These are phyloP conservation scores for Rhynchosporium secalis DNA, from an alignment of 2,329 filamentous ascomycete species.

Conservation along the genomic window DNA sequence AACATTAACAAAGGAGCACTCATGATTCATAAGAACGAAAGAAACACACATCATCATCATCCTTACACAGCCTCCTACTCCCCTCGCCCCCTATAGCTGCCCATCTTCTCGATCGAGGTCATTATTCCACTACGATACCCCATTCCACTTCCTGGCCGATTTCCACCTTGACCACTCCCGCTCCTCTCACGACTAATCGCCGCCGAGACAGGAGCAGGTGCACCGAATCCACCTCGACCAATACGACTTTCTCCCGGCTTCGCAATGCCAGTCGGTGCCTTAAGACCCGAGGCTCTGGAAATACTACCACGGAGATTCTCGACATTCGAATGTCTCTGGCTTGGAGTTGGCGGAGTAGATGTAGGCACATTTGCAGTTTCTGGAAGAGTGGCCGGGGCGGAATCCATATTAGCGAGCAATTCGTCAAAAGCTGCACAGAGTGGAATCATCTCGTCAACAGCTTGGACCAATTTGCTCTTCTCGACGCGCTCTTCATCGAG, in stretches of 20 bases:
- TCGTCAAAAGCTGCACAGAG: slow-evolving; percentile 49
- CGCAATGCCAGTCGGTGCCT: slow-evolving; percentile 54
- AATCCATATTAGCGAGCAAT: slow-evolving; percentile 38
- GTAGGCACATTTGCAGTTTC: slow-evolving; percentile 14
- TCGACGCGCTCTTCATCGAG: slow-evolving; percentile 76
- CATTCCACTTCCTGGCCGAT: slow-evolving; percentile 38
- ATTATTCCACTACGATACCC: slow-evolving; percentile 69
- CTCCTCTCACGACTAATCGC: slow-evolving; percentile 29
- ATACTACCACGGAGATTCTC: slow-evolving; percentile 57
- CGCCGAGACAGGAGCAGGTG: slow-evolving; percentile 23
- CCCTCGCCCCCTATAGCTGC: slow-evolving; percentile 50
- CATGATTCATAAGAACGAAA: slow-evolving; percentile 18
- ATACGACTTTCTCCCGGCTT: slow-evolving; percentile 49
- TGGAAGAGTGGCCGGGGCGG: slow-evolving; percentile 33
- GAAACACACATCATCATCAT: neutral
- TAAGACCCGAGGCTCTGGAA: slow-evolving; percentile 56
- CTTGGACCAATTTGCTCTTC: slow-evolving; percentile 78
- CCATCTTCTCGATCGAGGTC: slow-evolving; percentile 88
- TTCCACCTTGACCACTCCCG: slow-evolving; percentile 43
- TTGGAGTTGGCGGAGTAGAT: slow-evolving; percentile 19
- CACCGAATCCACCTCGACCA: slow-evolving; percentile 38
- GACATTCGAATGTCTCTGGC: slow-evolving; percentile 42
- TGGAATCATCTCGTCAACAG: slow-evolving; percentile 85
- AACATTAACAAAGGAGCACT: slow-evolving; percentile 10
- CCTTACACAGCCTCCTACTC: slow-evolving; percentile 19